Evolutionary conservation across 2,329 filamentous ascomycete species (phyloP), one percentile per base, ranked within the genome.

Genomic region (Penicillium sp.): DNA sequence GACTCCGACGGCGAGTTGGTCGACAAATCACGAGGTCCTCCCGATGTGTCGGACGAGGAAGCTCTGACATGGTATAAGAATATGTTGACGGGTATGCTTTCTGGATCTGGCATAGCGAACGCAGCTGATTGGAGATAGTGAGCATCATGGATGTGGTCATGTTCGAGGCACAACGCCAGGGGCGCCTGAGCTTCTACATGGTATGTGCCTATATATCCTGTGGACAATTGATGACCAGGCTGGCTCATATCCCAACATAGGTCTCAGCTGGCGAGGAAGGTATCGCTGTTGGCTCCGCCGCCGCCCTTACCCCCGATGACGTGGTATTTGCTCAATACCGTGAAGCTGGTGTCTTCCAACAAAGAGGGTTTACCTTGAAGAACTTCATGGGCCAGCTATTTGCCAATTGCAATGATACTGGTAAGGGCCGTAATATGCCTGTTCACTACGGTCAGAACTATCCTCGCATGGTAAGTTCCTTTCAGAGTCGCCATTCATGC

Each of bases 371-470:
- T 73, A 90, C 87, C 0, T 82, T 96, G 47, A 87, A 88, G 50
- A 87, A 98, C 60, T 98, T 98, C 71, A 98, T 99, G 95, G 89
- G 87, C 68, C 95, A 99, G 75, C 79, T 99, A 9, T 97, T 98
- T 78, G 87, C 93, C 19, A 98, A 96, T 72, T 84, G 81, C 55
- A 85, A 91, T 63, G 95, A 99, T 68, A 76, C 82, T 0, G 93
- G 94, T 1, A 85, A 83, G 60, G 95, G 93, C 1, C 87, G 94
- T 62, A 98, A 96, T 70, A 99, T 99, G 95, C 95, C 95, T 0
- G 91, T 98, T 14, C 95, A 99, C 77, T 99, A 98, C 70, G 93
- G 93, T 49, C 92, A 89, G 74, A 86, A 83, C 58, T 87, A 91
- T 63, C 81, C 96, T 58, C 92, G 96, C 67, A 92, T 96, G 70